phyloP scores from a whole-genome alignment of 208 protist species.

The Tritrichomonas musculus region DNA sequence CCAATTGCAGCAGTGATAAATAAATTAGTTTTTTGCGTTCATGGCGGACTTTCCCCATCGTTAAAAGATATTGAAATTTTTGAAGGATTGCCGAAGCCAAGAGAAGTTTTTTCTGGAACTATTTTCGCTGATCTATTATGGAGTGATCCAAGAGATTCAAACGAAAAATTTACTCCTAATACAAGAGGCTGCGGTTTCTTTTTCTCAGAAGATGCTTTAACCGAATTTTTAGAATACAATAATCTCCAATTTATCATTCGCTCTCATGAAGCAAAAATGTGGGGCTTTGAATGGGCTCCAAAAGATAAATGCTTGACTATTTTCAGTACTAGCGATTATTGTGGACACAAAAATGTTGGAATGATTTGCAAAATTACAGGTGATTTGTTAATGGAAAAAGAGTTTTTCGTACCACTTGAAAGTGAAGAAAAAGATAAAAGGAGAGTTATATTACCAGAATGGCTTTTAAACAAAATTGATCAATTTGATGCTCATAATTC shows the following conservation, averaged over 20 bases:
- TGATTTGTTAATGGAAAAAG: background rate
- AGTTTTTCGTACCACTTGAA: background rate
- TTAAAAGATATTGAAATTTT: background rate
- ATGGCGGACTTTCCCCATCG: background rate
- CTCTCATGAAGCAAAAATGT: background rate
- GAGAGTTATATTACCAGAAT: background rate
- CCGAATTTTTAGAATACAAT: background rate
- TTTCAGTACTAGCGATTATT: constrained; percentile 25
- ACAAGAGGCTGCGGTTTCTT: background rate
- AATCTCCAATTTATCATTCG: background rate
- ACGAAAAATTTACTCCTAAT: background rate
- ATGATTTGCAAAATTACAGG: background rate
- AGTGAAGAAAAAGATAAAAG: background rate
- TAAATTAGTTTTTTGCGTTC: background rate
- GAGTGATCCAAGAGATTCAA: background rate
- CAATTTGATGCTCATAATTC: too few species aligned
- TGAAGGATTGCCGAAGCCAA: background rate
- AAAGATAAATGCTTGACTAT: background rate
- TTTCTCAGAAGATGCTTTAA: background rate
- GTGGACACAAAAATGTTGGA: background rate
- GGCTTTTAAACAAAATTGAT: background rate
- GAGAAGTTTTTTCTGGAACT: background rate
- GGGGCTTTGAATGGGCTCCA: background rate
- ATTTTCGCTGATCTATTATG: background rate
- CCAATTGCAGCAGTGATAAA: background rate